These are phyloP conservation scores for Hymenoscyphus salicellus DNA, from an alignment of 2,329 filamentous ascomycete species.

Conservation along the genomic window DNA sequence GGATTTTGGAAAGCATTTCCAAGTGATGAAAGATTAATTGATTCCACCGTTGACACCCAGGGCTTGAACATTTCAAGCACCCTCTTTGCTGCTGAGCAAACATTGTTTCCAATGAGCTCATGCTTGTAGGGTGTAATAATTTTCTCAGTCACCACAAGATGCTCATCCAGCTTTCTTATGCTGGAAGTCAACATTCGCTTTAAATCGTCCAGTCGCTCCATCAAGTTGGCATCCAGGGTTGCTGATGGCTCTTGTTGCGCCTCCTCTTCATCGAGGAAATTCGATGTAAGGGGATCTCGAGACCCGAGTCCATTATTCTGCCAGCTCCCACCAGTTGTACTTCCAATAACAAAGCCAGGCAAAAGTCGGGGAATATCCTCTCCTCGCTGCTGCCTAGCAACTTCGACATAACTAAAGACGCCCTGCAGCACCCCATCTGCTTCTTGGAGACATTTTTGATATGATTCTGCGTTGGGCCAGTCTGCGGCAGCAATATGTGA, in stretches of 20 bases:
- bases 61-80: slow-evolving; percentile 86
- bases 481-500: slow-evolving; percentile 96
- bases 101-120: slow-evolving; percentile 73
- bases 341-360: slow-evolving; percentile 89
- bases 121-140: slow-evolving; percentile 77
- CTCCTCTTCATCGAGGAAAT: slow-evolving; percentile 84
- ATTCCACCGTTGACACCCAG: slow-evolving; percentile 88
- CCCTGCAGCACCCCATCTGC: slow-evolving; percentile 94
- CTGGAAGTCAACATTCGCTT: slow-evolving; percentile 82
- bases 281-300: slow-evolving; percentile 71
- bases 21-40: slow-evolving; percentile 79
- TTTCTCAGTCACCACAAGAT: slow-evolving; percentile 73
- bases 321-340: slow-evolving; percentile 82
- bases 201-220: slow-evolving; percentile 82
- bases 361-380: slow-evolving; percentile 91
- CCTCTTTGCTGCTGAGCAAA: slow-evolving; percentile 74
- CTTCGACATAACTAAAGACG: slow-evolving; percentile 94
- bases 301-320: slow-evolving; percentile 65
- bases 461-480: slow-evolving; percentile 90
- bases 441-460: slow-evolving; percentile 92
- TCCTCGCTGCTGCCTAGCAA: slow-evolving; percentile 87
- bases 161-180: slow-evolving; percentile 83
- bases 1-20: slow-evolving; percentile 78
- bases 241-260: slow-evolving; percentile 67
- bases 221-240: slow-evolving; percentile 69